These are phyloP conservation scores for Talaromyces rugulosus DNA, from an alignment of 2,329 filamentous ascomycete genomes.

Conservation along the genomic window DNA sequence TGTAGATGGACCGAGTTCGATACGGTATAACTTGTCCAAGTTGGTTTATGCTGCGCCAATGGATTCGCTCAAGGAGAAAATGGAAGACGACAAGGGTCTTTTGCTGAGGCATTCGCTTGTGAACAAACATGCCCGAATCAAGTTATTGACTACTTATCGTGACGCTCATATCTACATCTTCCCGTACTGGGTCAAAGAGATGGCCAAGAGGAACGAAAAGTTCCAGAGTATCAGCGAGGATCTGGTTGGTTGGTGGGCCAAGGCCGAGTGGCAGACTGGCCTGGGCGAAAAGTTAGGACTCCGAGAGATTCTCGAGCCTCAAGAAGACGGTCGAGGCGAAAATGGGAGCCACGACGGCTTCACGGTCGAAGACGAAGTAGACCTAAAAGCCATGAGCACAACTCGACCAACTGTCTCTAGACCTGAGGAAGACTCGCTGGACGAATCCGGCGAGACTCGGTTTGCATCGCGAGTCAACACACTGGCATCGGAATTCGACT, in stretches of 20 bases:
- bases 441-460: conserved; percentile 16
- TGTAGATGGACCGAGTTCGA: conserved; percentile 50
- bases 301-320: conserved; percentile 55
- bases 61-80: conserved; percentile 79
- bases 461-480: conserved; percentile 27
- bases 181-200: conserved; percentile 83
- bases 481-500: background rate
- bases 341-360: conserved; percentile 34
- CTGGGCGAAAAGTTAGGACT: conserved; percentile 74
- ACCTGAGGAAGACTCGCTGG: conserved; percentile 5
- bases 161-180: conserved; percentile 96
- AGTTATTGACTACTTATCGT: conserved; percentile 77
- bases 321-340: conserved; percentile 35
- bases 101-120: conserved; percentile 74
- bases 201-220: conserved; percentile 72
- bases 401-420: conserved; percentile 39
- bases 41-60: conserved; percentile 84
- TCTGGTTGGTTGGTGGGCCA: conserved; percentile 91
- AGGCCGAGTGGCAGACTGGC: conserved; percentile 83
- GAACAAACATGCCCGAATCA: conserved; percentile 67
- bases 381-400: conserved; percentile 51
- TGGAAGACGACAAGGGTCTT: conserved; percentile 63
- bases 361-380: conserved; percentile 50
- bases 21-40: conserved; percentile 67
- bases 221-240: conserved; percentile 90